Evolutionary conservation across 768 basidiomycete genomes (phyloP), one percentile per base, ranked within the genome.

Genomic region (Phanerochaete sordida): DNA sequence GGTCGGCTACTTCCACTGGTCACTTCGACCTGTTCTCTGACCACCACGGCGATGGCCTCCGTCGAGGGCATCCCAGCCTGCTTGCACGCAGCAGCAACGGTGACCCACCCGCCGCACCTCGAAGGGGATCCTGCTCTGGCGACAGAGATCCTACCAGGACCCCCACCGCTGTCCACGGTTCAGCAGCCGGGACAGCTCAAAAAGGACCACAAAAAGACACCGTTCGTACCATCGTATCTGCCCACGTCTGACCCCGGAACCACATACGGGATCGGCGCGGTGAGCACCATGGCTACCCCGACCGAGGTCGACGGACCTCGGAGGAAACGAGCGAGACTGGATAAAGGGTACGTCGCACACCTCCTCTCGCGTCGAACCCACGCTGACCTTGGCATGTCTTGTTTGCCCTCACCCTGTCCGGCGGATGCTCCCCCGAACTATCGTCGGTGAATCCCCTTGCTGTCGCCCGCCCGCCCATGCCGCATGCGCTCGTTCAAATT

Each of bases 121-220:
- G 91, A 91, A 72, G 87, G 90, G 66, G 90, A 94, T 79, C 76
- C 88, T 58, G 80, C 83, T 64, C 81, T 93, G 68, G 91, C 93
- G 63, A 94, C 92, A 61, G 92, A 93, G 81, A 88, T 94, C 77
- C 82, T 94, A 68, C 92, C 92, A 69, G 91, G 91, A 26, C 92
- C 92, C 61, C 92, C 92, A 55, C 84, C 91, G 64, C 73, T 91
- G 63, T 77, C 80, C 64, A 84, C 88, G 67, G 76, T 85, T 60
- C 87, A 87, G 74, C 88, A 90, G 75, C 76, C 82, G 68, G 78
- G 66, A 35, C 39, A 64, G 13, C 61, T 82, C 57, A 90, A 87
- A 77, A 86, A 88, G 71, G 91, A 93, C 78, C 86, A 86, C 69
- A 90, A 82, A 79, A 91, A 93, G 76, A 84, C 87, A 54, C 73